phyloP scores from a whole-genome alignment of 768 basidiomycete species.

The Astraeus odoratus region DNA sequence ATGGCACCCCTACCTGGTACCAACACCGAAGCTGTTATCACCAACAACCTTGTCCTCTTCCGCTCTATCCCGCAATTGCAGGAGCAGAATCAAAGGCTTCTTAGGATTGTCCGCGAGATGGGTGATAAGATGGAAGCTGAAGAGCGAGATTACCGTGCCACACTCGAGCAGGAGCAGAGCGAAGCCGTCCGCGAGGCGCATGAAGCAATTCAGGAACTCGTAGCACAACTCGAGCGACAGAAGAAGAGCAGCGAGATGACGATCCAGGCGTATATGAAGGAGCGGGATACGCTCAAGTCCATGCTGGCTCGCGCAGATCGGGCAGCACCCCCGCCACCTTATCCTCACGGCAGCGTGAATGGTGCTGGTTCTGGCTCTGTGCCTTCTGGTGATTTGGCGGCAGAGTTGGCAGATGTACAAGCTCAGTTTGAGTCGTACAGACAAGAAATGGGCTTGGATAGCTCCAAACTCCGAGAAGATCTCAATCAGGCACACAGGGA shows the following conservation, averaged over 20 bases:
- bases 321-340: constrained; percentile 10
- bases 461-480: constrained; percentile 67
- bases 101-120: constrained; percentile 78
- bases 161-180: constrained; percentile 65
- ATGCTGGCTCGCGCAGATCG: constrained; percentile 56
- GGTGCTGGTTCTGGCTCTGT: constrained; percentile 10
- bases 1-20: constrained; percentile 41
- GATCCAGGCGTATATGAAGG: constrained; percentile 78
- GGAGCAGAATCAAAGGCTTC: constrained; percentile 83
- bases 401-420: constrained; percentile 68
- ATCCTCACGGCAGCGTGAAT: constrained; percentile 25
- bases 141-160: constrained; percentile 67
- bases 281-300: constrained; percentile 76
- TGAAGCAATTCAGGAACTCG: constrained; percentile 74
- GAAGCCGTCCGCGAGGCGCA: constrained; percentile 86
- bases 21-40: constrained; percentile 75
- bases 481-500: constrained; percentile 59
- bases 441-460: constrained; percentile 75
- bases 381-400: constrained; percentile 35
- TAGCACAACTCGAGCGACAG: constrained; percentile 71
- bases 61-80: constrained; percentile 74
- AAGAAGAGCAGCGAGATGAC: constrained; percentile 62
- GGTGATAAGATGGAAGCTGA: constrained; percentile 80
- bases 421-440: constrained; percentile 75
- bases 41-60: constrained; percentile 85